phyloP scores from a whole-genome alignment of 768 basidiomycete genomes.

The Guyanaporus albipodus region DNA sequence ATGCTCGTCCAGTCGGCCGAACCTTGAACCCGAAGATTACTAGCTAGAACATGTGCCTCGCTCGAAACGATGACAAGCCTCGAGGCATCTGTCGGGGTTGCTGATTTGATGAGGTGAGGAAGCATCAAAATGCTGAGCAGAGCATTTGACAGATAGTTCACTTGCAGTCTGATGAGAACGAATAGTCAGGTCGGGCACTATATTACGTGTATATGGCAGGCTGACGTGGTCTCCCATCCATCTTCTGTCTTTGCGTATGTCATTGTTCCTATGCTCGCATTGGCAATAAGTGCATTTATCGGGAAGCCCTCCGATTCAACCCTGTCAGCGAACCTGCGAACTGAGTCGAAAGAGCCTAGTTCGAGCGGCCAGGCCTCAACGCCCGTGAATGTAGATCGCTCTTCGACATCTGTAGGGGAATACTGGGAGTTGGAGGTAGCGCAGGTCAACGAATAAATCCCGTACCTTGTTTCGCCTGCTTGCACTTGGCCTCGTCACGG shows the following conservation, averaged over 20 bases:
- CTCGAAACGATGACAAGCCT: constrained; percentile 33
- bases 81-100: constrained; percentile 19
- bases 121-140: constrained; percentile 35
- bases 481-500: constrained; percentile 21
- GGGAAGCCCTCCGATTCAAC: constrained; percentile 26
- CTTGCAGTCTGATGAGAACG: constrained; percentile 27
- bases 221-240: constrained; percentile 37
- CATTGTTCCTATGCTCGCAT: constrained; percentile 22
- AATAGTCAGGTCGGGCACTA: neutral
- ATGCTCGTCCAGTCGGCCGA: constrained; percentile 22
- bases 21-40: constrained; percentile 9
- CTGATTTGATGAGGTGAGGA: constrained; percentile 32
- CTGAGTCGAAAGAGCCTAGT: constrained; percentile 31
- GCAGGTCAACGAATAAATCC: neutral
- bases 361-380: constrained; percentile 35
- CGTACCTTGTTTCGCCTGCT: constrained; percentile 18
- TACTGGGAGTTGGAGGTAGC: neutral
- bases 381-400: constrained; percentile 1
- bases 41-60: constrained; percentile 20
- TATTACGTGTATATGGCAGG: neutral
- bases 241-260: constrained; percentile 29
- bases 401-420: constrained; percentile 17
- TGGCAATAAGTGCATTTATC: constrained; percentile 31
- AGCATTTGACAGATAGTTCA: constrained; percentile 35
- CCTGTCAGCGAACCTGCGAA: constrained; percentile 29